Evolutionary conservation across 352 stramenopile genomes (phyloP).

Genomic region (Saprolegnia diclina): DNA sequence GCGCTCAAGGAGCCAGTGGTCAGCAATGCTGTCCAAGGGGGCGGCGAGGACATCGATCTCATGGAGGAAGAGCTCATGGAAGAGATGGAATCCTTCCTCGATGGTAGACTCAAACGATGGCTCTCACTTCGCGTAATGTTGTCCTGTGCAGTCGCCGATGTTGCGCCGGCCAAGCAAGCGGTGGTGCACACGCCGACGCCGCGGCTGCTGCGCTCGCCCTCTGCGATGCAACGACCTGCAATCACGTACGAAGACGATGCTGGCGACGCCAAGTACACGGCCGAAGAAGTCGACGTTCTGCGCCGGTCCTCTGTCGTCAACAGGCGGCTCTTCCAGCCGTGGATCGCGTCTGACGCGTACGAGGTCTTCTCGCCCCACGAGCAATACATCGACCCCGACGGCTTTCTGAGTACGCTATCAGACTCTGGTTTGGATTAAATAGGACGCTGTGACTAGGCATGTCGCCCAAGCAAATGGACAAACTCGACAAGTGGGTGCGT

Average conservation of each 20-base stretch:
- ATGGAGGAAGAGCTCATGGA: slow-evolving; percentile 13
- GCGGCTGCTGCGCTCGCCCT: not conserved
- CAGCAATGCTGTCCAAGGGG: not conserved
- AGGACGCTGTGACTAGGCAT: slow-evolving; percentile 29
- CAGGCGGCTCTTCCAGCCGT: slow-evolving; percentile 75
- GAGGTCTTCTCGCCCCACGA: slow-evolving; percentile 48
- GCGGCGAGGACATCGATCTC: not conserved
- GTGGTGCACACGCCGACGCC: not conserved
- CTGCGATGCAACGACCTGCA: not conserved
- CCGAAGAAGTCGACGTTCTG: slow-evolving; percentile 69
- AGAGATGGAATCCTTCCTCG: slow-evolving; percentile 4
- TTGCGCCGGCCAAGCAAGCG: not conserved
- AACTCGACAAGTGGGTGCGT: slow-evolving; percentile 56
- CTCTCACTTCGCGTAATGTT: not conserved
- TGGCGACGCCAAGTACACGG: slow-evolving; percentile 36
- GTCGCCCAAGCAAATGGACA: slow-evolving; percentile 63
- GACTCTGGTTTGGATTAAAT: not conserved
- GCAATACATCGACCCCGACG: slow-evolving; percentile 66
- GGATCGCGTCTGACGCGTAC: slow-evolving; percentile 56
- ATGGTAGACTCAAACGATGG: not conserved
- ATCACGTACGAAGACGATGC: not conserved
- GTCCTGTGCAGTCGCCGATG: not conserved
- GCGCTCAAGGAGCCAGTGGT: not conserved
- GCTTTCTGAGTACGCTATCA: slow-evolving; percentile 33
- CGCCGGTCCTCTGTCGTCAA: slow-evolving; percentile 80